Conservation (phyloP, 1,284 basidiomycete genomes). For the Microbotryomycetes sp. region DNA sequence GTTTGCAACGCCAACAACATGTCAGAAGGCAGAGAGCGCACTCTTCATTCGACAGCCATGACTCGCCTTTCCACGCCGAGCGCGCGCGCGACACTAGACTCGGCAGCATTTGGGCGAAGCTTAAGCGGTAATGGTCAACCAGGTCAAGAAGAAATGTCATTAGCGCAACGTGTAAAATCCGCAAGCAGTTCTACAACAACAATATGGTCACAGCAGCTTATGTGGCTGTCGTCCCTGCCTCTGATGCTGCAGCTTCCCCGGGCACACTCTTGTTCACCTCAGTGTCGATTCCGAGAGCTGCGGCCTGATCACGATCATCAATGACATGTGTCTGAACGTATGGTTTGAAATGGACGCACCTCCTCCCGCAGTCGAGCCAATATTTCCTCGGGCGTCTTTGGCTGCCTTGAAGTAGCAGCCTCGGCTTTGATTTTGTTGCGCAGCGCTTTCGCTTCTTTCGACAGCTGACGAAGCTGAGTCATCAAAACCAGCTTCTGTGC, state of each 20-base stretch:
- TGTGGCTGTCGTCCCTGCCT: no score
- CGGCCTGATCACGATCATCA: not conserved
- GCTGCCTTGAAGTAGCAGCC: not conserved
- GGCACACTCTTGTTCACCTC: no score
- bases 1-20: not conserved
- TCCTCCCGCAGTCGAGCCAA: not conserved
- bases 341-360: not conserved
- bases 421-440: not conserved
- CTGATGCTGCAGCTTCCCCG: no score
- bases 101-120: slow-evolving; percentile 6
- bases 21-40: not conserved
- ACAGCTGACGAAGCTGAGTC: not conserved
- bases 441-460: not conserved
- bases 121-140: no score
- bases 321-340: not conserved
- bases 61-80: slow-evolving; percentile 25
- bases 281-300: slow-evolving; percentile 4
- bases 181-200: no score
- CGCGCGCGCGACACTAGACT: slow-evolving; percentile 2
- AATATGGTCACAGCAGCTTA: no score
- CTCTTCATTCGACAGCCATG: no score
- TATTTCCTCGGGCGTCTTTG: not conserved
- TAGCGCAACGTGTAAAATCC: no score
- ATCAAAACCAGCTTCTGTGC: not conserved
- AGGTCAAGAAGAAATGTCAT: no score